Base-by-base conservation (phyloP, 768 basidiomycete genomes). In the Phallus indusiatus region DNA sequence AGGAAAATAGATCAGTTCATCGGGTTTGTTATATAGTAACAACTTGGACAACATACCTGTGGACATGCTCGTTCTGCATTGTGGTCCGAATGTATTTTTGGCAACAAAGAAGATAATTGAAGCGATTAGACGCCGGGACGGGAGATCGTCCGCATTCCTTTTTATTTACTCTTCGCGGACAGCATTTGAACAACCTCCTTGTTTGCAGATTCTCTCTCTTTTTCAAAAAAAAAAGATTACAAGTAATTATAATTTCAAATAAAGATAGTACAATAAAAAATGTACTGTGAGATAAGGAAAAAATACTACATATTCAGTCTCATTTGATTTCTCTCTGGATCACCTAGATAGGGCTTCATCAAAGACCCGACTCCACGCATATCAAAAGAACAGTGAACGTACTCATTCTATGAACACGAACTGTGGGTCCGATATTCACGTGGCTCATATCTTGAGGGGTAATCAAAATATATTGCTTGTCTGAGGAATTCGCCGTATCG, bases 401-500 rank as follows among this genome's bases (percentile, higher is more conserved):
- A 59, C 57, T 17, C 88, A 94, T 90, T 54, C 86, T 78, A 62
- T 85, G 79, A 1, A 93, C 85, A 16, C 81, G 79, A 34, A 93
- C 89, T 12, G 82, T 82, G 4, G 74, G 73, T n/a, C 86, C 85
- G 53, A 49, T 24, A 22, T 74, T 72, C 53, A 91, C 74, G 65
- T 83, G 87, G 48, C 81, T 81, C 88, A 93, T 91, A 64, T 90
- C 89, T 65, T 91, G 90, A n/a, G 95, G 95, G 0, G 94, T 96
- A 68, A 98, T 97, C 49, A 98, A 78, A 55, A 98, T 83, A 67
- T 92, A 95, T 70, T 98, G 95, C 66, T 90, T 93, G 70, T 92
- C 84, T 7, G 87, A 88, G 9, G 82, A 78, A 65, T 89, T 91
- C 8, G 94, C 94, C 1, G 89, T 90, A 24, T 94, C 91, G 63